Evolutionary conservation across 495 filamentous ascomycete species (phyloP), one percentile per base, ranked within the genome.

Genomic region (Saxispiralis lemnorum): DNA sequence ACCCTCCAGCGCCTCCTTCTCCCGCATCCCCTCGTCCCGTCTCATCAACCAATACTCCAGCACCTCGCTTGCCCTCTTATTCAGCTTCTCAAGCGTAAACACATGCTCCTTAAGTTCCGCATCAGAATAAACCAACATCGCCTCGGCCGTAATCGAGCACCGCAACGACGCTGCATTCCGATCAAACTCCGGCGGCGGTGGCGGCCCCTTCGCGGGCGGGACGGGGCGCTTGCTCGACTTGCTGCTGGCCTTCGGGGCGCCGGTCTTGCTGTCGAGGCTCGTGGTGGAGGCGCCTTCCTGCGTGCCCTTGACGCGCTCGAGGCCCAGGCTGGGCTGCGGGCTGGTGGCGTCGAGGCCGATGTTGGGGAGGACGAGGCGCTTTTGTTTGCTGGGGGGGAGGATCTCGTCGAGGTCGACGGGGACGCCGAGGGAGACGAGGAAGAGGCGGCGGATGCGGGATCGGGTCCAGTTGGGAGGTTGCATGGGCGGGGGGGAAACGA

Each of bases 381-480:
- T 96, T 57, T 96, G 92, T 62, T 94, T 95, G 31, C 83, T 88
- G 1, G 87, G 83, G 1, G 89, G 89, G 15, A 96, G 72, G 47
- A 96, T 95, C 64, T 96, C 89, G 60, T 99, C 89, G 2, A 99
- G 70, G 52, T 99, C 89, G 38, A 99, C 79, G 5, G 89, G 89
- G 1, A 99, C 89, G 13, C 89, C 89, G 3, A 99, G 72, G 10
- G 83, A 93, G 32, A 99, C 89, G 30, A 99, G 75, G 61, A 99
- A 99, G 32, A 96, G 73, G 9, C 89, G 81, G 41, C 89, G 82
- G 55, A 95, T 96, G 40, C 88, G 85, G 38, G 83, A 93, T 44
- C 92, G 84, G 47, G 93, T 85, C 89, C 89, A 99, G 61, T 99
- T 88, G 0, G 92, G 88, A 1, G 89, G 92, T 57, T 93, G 86